A percentile compares a stretch with the other conserved stretches of the same genome.
Conservation (phyloP, 768 basidiomycete genomes). For the Leccinum ochraceum region DNA sequence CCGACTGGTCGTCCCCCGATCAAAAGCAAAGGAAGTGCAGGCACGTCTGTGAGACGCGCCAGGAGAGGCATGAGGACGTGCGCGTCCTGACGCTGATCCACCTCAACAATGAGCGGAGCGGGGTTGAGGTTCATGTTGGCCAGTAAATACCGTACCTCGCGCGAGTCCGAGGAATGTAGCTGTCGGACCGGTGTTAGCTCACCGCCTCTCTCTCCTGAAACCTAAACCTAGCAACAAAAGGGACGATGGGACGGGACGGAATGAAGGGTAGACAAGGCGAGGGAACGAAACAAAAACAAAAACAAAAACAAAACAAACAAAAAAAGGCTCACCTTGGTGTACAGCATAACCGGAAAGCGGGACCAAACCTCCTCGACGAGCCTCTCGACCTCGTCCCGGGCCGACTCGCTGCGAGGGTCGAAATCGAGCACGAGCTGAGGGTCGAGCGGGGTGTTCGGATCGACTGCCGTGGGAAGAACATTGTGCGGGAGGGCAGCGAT, state of each 20-base stretch:
- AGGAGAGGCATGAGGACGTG: slow-evolving; percentile 63
- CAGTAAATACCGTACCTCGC: slow-evolving; percentile 66
- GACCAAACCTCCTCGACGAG: slow-evolving; percentile 71
- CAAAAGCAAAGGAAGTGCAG: slow-evolving; percentile 65
- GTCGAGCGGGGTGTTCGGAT: slow-evolving; percentile 67
- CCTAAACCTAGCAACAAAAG: slow-evolving; percentile 3
- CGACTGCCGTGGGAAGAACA: slow-evolving; percentile 63
- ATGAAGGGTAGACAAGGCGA: not conserved
- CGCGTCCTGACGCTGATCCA: slow-evolving; percentile 73
- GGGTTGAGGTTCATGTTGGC: slow-evolving; percentile 58
- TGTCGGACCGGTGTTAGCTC: slow-evolving; percentile 27
- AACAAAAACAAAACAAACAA: not conserved
- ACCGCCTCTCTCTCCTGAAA: slow-evolving; percentile 1
- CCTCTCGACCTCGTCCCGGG: slow-evolving; percentile 56
- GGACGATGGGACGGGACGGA: not conserved
- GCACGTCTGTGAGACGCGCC: slow-evolving; percentile 53
- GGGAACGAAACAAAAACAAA: not conserved
- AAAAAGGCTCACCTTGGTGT: slow-evolving; percentile 56
- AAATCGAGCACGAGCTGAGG: slow-evolving; percentile 83
- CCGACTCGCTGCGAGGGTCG: slow-evolving; percentile 66
- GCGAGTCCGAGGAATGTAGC: slow-evolving; percentile 63
- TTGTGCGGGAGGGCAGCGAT: slow-evolving; percentile 74
- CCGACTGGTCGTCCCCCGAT: slow-evolving; percentile 64
- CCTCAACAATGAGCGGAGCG: slow-evolving; percentile 64
- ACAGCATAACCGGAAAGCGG: slow-evolving; percentile 73